Percentiles rank a stretch among this genome's conserved stretches.
phyloP scores from a whole-genome alignment of 2,329 filamentous ascomycete genomes.

The Talaromyces sp. region DNA sequence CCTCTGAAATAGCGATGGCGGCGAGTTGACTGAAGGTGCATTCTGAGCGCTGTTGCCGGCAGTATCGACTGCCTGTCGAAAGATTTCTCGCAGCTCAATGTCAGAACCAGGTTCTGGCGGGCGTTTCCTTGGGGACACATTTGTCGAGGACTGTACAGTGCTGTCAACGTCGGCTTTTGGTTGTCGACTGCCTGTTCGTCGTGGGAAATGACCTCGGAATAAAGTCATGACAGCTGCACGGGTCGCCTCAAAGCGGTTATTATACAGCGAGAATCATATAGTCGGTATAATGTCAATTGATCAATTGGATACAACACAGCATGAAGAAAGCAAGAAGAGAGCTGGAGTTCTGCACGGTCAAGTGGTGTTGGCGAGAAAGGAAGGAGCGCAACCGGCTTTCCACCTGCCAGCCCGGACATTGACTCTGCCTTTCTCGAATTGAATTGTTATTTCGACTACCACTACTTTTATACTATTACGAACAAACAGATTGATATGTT shows the following conservation, averaged over 20 bases:
- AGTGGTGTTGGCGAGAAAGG: background rate
- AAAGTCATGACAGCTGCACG: conserved; percentile 5
- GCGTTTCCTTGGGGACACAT: background rate
- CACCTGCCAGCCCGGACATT: background rate
- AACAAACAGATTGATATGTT: background rate
- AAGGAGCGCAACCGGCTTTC: background rate
- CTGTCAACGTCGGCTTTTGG: background rate
- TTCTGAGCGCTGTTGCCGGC: background rate
- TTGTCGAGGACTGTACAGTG: background rate
- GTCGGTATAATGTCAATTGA: background rate
- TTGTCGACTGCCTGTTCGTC: conserved; percentile 2
- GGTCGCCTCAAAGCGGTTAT: background rate
- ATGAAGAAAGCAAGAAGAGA: background rate
- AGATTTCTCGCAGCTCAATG: conserved; percentile 2
- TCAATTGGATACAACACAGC: background rate
- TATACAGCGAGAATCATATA: background rate
- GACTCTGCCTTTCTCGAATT: background rate
- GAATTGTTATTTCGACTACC: background rate
- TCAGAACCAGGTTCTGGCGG: background rate
- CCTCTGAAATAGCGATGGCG: conserved; percentile 2
- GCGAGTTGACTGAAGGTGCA: background rate
- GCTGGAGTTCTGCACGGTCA: too few species aligned
- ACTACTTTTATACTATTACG: background rate
- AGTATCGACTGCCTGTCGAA: conserved; percentile 4
- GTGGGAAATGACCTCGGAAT: conserved; percentile 4